These are phyloP conservation scores for Solanum raphanifolium DNA, from an alignment of 257 asterid genomes.

Conservation along the genomic window DNA sequence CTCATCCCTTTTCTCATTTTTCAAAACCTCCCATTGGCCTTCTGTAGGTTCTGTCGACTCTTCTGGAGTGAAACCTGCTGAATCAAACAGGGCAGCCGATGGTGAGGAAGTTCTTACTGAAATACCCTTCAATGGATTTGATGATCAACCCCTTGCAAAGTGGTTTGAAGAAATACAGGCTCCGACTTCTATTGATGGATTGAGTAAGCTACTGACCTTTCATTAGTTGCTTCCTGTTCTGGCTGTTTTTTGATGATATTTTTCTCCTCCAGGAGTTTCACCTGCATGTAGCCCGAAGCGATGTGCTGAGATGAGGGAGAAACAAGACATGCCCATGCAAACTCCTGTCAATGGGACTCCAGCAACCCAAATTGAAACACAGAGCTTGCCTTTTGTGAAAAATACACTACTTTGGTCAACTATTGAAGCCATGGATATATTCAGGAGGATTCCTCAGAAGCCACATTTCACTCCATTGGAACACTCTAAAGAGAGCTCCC, in stretches of 20 bases:
- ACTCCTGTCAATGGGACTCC: background rate
- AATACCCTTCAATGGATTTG: slow-evolving; percentile 23
- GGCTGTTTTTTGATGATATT: background rate
- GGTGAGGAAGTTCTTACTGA: slow-evolving; percentile 11
- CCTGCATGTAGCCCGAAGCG: slow-evolving; percentile 14
- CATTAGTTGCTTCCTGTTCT: background rate
- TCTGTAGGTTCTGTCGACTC: slow-evolving; percentile 26
- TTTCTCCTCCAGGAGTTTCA: slow-evolving; percentile 23
- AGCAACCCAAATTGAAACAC: slow-evolving; percentile 11
- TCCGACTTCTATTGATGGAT: slow-evolving; percentile 24
- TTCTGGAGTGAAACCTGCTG: slow-evolving; percentile 9
- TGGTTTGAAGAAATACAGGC: slow-evolving; percentile 47
- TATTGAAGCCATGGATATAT: slow-evolving; percentile 61
- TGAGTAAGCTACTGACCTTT: slow-evolving; percentile 22
- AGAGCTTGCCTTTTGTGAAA: slow-evolving; percentile 54
- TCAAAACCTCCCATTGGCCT: slow-evolving; percentile 1
- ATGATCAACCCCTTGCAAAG: slow-evolving; percentile 55
- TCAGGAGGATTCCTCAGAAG: slow-evolving; percentile 56
- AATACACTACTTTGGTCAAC: slow-evolving; percentile 51
- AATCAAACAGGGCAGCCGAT: slow-evolving; percentile 5
- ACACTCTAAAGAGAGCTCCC: slow-evolving; percentile 39
- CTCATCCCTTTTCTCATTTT: background rate
- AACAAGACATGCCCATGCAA: slow-evolving; percentile 2
- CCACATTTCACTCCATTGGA: slow-evolving; percentile 74
- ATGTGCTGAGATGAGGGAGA: slow-evolving; percentile 14